Conservation (phyloP, 2,329 filamentous ascomycete species). For the Volutella citrinella region DNA sequence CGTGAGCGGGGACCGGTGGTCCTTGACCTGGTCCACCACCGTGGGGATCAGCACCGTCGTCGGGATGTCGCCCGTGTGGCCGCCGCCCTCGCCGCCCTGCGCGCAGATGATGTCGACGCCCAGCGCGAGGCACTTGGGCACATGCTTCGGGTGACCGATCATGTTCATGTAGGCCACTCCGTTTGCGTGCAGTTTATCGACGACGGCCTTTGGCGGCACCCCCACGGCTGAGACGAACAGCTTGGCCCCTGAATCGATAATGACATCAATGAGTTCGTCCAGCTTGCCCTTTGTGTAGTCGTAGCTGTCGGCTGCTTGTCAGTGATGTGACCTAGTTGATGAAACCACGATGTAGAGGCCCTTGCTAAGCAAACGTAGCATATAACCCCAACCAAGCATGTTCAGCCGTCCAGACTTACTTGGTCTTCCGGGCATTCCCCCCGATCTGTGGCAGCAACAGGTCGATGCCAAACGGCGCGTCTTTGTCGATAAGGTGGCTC, state of each 20-base stretch:
- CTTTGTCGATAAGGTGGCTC: slow-evolving; percentile 82
- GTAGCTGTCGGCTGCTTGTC: slow-evolving; percentile 59
- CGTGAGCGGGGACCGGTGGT: slow-evolving; percentile 81
- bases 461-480: slow-evolving; percentile 92
- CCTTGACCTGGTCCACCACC: slow-evolving; percentile 77
- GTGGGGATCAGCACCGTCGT: slow-evolving; percentile 91
- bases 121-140: slow-evolving; percentile 88
- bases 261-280: slow-evolving; percentile 81
- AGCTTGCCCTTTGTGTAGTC: slow-evolving; percentile 99
- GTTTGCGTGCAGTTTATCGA: slow-evolving; percentile 83
- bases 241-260: slow-evolving; percentile 87
- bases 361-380: slow-evolving; percentile 11
- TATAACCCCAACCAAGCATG: slow-evolving; percentile 2
- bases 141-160: slow-evolving; percentile 99
- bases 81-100: slow-evolving; percentile 95
- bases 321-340: slow-evolving; percentile 6
- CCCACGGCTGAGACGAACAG: slow-evolving; percentile 97
- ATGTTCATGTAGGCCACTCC: slow-evolving; percentile 99
- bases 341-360: slow-evolving; percentile 1
- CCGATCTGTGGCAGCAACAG: slow-evolving; percentile 92
- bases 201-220: slow-evolving; percentile 82
- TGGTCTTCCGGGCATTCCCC: slow-evolving; percentile 91
- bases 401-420: too few species aligned
- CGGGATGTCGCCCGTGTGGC: slow-evolving; percentile 91
- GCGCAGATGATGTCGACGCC: slow-evolving; percentile 97